These are phyloP conservation scores for Aspergillus brunneoviolaceus DNA, from an alignment of 2,329 filamentous ascomycete genomes.

Conservation along the genomic window DNA sequence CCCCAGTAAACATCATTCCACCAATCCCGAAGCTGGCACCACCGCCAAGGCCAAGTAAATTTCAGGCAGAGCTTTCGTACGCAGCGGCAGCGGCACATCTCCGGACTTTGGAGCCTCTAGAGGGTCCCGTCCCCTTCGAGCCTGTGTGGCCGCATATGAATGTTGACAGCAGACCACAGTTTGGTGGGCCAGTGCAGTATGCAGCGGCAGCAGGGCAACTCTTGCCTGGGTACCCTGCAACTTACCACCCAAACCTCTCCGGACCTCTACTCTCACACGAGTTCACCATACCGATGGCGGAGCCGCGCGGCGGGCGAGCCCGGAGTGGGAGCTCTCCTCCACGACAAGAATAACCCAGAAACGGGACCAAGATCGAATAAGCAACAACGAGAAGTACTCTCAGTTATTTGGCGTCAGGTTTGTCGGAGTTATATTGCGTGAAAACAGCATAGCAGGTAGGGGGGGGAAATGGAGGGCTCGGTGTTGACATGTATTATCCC, in stretches of 20 bases:
- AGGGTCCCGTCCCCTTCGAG: constrained; percentile 18
- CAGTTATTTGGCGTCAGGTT: not conserved
- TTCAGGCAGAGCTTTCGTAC: constrained; percentile 23
- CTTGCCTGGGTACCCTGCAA: constrained; percentile 15
- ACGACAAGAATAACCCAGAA: constrained; percentile 22
- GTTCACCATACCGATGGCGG: constrained; percentile 18
- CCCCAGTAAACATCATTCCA: constrained; percentile 15
- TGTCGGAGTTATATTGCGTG: not conserved
- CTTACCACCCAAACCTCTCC: constrained; percentile 31
- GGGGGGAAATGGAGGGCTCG: not conserved
- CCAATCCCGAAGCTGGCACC: constrained; percentile 10
- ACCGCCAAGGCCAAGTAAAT: constrained; percentile 10
- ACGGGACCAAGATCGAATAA: constrained; percentile 21
- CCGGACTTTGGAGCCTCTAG: constrained; percentile 22
- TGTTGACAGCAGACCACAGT: constrained; percentile 29
- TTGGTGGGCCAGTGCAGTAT: constrained; percentile 20
- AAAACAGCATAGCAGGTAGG: not conserved
- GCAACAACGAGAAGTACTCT: not conserved
- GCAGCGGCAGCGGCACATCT: constrained; percentile 9
- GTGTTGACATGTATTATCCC: not conserved
- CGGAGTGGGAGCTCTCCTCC: constrained; percentile 37
- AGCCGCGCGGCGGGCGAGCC: constrained; percentile 21
- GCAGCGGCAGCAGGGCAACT: constrained; percentile 11
- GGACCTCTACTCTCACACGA: constrained; percentile 30
- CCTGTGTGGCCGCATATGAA: constrained; percentile 30